These are phyloP conservation scores for Fraxinus greggii DNA, from an alignment of 305 asterid species.

Conservation along the genomic window DNA sequence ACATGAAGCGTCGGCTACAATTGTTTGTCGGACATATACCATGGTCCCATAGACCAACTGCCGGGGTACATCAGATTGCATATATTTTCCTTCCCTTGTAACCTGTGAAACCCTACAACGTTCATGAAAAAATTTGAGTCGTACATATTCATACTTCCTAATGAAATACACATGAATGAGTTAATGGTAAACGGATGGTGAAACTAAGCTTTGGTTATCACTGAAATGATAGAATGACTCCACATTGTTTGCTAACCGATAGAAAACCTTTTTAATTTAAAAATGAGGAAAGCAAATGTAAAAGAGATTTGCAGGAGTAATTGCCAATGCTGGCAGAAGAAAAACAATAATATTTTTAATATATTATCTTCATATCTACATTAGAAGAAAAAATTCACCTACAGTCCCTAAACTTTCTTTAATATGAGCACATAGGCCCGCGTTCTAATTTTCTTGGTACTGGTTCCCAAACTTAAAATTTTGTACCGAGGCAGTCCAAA, in stretches of 20 bases:
- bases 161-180: neutral
- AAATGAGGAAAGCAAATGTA: neutral
- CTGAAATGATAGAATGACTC: neutral
- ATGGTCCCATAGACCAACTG: conserved; percentile 93
- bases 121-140: neutral
- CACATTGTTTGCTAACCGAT: neutral
- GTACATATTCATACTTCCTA: conserved; percentile 7
- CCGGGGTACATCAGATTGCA: conserved; percentile 81
- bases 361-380: neutral
- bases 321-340: neutral
- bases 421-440: neutral
- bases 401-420: neutral
- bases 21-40: conserved; percentile 86
- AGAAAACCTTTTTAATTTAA: neutral
- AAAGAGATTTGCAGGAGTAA: neutral
- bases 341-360: neutral
- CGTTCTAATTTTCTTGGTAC: neutral
- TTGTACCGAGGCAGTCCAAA: neutral
- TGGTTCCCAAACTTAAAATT: neutral
- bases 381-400: neutral
- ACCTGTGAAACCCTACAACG: conserved; percentile 80
- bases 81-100: conserved; percentile 82
- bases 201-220: neutral
- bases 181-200: neutral
- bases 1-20: conserved; percentile 87